Evolutionary conservation across 345 rosid species (phyloP), one percentile per base, ranked within the genome.

Genomic region (Salix suchowensis): DNA sequence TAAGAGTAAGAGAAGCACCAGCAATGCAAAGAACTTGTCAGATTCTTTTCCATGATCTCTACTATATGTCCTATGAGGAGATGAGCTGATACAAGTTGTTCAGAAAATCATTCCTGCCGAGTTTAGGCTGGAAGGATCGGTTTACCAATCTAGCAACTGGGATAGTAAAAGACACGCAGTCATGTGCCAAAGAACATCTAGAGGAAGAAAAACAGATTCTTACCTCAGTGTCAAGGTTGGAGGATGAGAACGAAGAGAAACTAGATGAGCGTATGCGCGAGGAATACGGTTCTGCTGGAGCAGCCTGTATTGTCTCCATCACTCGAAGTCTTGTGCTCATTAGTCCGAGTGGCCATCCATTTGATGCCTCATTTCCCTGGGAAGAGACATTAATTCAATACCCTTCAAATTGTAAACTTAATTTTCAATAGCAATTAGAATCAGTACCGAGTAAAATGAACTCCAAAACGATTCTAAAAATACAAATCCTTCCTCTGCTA

Each of bases 341-440:
- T 0, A 88, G 85, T 65, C 90, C 92, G 0, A 87, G 88, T 2
- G 92, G 92, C 92, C 92, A 88, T 72, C 92, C 92, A 28, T 65
- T 87, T 5, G 86, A 78, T 32, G 52, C 71, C 77, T 74, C 85
- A 34, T 42, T 80, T 21, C 81, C 88, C 91, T 88, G 84, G 26
- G 24, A 82, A 62, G 46, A 28, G 3, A 21, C 62, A 71, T 44
- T 68, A 46, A 12, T 46, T 19, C 58, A 52, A 2, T 2, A 6
- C 19, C 58, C 58, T 19, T 2, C 19, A 19, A 52, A 19, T 52
- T n/a, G 2, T 52, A 52, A 1, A 0, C 18, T 52, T 52, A 19
- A 52, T 6, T 6, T 52, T 52, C 19, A 19, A 52, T 52, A 52
- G 3, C 58, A 52, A 19, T 52, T 52, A 19, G 58, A 52, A 52